These are phyloP conservation scores for Aspergillus transmontanensis DNA, from an alignment of 2,329 filamentous ascomycete genomes.

Conservation along the genomic window DNA sequence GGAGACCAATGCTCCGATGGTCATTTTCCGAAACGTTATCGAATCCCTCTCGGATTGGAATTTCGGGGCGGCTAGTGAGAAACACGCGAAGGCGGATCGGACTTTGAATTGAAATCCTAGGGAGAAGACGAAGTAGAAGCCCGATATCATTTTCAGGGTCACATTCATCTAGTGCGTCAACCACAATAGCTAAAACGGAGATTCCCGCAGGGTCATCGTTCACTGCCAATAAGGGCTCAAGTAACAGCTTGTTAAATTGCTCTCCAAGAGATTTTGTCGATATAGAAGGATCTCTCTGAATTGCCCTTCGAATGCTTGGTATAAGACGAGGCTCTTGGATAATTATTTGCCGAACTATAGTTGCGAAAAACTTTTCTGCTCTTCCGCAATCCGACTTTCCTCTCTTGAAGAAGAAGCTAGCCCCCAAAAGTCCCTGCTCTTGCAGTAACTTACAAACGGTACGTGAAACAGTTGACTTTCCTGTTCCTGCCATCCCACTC, in stretches of 20 bases:
- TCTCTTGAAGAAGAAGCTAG: slow-evolving; percentile 52
- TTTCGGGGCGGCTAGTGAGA: slow-evolving; percentile 31
- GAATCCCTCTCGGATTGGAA: slow-evolving; percentile 26
- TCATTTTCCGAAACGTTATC: slow-evolving; percentile 12
- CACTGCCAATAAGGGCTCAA: slow-evolving; percentile 11
- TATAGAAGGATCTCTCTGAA: slow-evolving; percentile 28
- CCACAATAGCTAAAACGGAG: no score
- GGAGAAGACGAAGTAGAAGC: slow-evolving; percentile 24
- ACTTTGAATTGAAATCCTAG: slow-evolving; percentile 8
- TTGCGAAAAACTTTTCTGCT: slow-evolving; percentile 42
- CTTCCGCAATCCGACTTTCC: slow-evolving; percentile 43
- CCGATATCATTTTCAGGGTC: slow-evolving; percentile 15
- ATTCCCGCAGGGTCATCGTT: no score
- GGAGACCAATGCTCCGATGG: slow-evolving; percentile 25
- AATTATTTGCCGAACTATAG: slow-evolving; percentile 32
- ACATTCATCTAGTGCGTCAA: not conserved
- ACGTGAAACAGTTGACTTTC: slow-evolving; percentile 30
- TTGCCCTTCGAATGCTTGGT: slow-evolving; percentile 15
- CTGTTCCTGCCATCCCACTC: slow-evolving; percentile 38
- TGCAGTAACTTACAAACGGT: slow-evolving; percentile 30
- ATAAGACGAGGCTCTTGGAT: slow-evolving; percentile 30
- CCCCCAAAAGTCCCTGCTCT: slow-evolving; percentile 29
- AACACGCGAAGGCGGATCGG: slow-evolving; percentile 23
- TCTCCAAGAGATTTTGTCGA: slow-evolving; percentile 24
- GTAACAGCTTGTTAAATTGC: slow-evolving; percentile 30